phyloP scores from a whole-genome alignment of 371 early-diverging fungal species.

The Rhizopus arrhizus region DNA sequence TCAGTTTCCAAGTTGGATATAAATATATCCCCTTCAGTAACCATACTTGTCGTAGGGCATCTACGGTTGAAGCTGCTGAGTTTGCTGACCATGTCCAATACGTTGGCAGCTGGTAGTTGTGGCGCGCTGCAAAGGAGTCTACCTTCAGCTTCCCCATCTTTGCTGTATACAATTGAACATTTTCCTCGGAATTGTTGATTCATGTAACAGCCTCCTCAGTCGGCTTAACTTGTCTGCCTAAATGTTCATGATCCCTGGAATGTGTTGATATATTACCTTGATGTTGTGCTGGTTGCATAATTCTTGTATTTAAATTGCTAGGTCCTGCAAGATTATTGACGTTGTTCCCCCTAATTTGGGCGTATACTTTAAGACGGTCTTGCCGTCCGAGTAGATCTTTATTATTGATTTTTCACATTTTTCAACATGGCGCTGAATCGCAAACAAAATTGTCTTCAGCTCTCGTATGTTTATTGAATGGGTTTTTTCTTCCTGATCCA shows the following conservation, averaged over 20 bases:
- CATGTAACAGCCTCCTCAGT: conserved; percentile 11
- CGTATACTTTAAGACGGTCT: conserved; percentile 29
- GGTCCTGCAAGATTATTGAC: conserved; percentile 14
- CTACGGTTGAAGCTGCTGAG: conserved; percentile 21
- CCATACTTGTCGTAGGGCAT: conserved; percentile 35
- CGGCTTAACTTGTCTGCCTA: conserved; percentile 19
- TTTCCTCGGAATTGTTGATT: conserved; percentile 7
- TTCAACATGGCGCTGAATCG: conserved; percentile 12
- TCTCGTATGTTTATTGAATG: conserved; percentile 26
- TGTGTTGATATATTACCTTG: conserved; percentile 14
- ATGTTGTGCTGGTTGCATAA: conserved; percentile 11
- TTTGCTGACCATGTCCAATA: conserved; percentile 29
- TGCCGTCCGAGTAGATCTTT: conserved; percentile 23
- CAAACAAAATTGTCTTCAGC: conserved; percentile 18
- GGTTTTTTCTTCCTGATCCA: conserved; percentile 19
- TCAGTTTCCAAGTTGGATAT: conserved; percentile 31
- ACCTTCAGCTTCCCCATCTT: conserved; percentile 17
- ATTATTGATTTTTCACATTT: background rate
- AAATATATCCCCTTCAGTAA: conserved; percentile 5
- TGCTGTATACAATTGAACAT: conserved; percentile 11
- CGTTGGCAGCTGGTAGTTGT: conserved; percentile 16
- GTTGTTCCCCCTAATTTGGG: conserved; percentile 21
- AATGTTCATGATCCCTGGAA: conserved; percentile 19
- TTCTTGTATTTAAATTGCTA: conserved; percentile 21
- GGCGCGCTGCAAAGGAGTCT: conserved; percentile 37